These are phyloP conservation scores for Epichloe elymi DNA, from an alignment of 2,329 filamentous ascomycete genomes.

Conservation along the genomic window DNA sequence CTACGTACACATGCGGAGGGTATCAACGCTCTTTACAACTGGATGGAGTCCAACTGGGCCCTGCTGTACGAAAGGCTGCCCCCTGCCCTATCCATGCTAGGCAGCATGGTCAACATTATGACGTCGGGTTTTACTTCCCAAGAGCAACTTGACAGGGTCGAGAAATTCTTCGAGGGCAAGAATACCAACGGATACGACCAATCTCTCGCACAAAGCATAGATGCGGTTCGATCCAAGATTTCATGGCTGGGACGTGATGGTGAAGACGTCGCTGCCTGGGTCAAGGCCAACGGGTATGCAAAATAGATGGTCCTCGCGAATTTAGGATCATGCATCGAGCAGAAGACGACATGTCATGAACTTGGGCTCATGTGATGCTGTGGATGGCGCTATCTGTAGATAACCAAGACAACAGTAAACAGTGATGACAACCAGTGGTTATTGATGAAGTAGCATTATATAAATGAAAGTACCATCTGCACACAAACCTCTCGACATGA, in stretches of 20 bases:
- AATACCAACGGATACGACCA: constrained; percentile 79
- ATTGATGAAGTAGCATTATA: no score
- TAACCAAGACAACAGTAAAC: not conserved
- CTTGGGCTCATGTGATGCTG: no score
- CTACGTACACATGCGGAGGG: constrained; percentile 67
- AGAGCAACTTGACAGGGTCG: constrained; percentile 62
- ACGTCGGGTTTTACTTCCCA: constrained; percentile 68
- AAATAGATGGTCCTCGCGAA: not conserved
- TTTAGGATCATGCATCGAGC: not conserved
- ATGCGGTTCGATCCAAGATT: constrained; percentile 68
- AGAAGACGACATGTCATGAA: not conserved
- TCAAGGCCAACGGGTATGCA: constrained; percentile 13
- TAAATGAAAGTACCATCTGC: no score
- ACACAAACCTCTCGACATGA: no score
- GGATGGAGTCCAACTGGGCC: constrained; percentile 86
- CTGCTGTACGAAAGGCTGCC: constrained; percentile 67
- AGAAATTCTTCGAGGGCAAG: constrained; percentile 69
- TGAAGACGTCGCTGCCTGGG: constrained; percentile 13
- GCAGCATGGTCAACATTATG: constrained; percentile 69
- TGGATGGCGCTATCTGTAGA: not conserved
- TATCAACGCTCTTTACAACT: constrained; percentile 67
- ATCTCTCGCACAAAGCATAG: constrained; percentile 77
- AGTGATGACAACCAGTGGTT: no score
- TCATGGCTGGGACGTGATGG: constrained; percentile 14
- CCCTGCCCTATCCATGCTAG: constrained; percentile 75